phyloP scores from a whole-genome alignment of 345 rosid genomes.

The Pelargonium nanum region DNA sequence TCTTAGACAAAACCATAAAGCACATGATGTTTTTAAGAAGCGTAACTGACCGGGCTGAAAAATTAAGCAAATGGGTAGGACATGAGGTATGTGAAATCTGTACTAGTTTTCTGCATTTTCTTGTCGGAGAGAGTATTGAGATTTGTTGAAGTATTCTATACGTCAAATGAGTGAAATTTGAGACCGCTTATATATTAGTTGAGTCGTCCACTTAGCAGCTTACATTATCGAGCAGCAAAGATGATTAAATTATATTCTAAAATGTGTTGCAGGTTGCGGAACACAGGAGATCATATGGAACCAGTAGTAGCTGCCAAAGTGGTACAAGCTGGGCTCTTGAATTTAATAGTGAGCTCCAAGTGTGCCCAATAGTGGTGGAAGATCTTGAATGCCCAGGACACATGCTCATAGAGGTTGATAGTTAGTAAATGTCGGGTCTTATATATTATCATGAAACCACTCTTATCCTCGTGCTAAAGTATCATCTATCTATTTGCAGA shows the following conservation, averaged over 20 bases:
- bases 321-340: conserved; percentile 44
- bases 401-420: conserved; percentile 46
- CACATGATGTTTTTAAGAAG: conserved; percentile 48
- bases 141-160: too few relatives aligned
- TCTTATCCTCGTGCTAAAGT: background rate
- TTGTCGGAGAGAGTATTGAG: background rate
- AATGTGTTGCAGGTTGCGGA: conserved; percentile 18
- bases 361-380: conserved; percentile 53
- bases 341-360: conserved; percentile 25
- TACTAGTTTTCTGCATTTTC: background rate
- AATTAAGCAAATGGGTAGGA: conserved; percentile 32
- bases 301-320: conserved; percentile 10
- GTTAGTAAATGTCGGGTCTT: too few relatives aligned
- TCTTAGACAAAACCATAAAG: conserved; percentile 43
- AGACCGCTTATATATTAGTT: too few relatives aligned
- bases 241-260: background rate
- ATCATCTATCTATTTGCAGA: conserved; percentile 22
- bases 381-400: conserved; percentile 48
- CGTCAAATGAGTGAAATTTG: too few relatives aligned
- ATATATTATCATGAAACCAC: too few relatives aligned
- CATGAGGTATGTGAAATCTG: conserved; percentile 30
- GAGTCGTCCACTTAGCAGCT: background rate
- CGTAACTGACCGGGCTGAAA: conserved; percentile 45
- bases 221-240: background rate
- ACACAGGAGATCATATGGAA: conserved; percentile 21